These are phyloP conservation scores for Brasenia schreberi DNA, from an alignment of 164 flowering plant species.

Conservation along the genomic window DNA sequence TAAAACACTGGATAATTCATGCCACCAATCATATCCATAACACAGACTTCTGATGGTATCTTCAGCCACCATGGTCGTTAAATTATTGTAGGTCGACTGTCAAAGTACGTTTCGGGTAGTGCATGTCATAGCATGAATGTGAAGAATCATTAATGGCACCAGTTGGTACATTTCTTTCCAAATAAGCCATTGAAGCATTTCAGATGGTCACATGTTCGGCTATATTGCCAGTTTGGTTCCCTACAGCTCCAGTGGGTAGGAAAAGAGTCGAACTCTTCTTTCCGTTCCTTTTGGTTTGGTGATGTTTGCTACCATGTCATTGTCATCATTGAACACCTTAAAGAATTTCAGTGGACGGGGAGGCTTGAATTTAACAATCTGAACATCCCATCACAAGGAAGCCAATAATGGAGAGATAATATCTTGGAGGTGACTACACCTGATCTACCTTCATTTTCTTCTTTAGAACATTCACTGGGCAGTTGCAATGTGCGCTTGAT, in stretches of 20 bases:
- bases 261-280: constrained; percentile 37
- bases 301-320: constrained; percentile 52
- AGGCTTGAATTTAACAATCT: constrained; percentile 75
- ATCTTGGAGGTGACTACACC: constrained; percentile 39
- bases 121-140: background rate
- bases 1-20: no score
- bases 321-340: constrained; percentile 82
- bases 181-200: no score
- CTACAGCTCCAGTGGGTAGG: constrained; percentile 91
- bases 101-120: background rate
- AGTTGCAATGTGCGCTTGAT: constrained; percentile 65
- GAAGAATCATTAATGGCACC: background rate
- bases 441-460: constrained; percentile 55
- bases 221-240: constrained; percentile 77
- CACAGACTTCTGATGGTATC: no score
- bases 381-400: constrained; percentile 87
- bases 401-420: constrained; percentile 60
- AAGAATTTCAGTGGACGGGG: constrained; percentile 61
- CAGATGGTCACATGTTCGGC: constrained; percentile 14
- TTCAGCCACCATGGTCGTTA: no score
- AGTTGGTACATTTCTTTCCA: no score
- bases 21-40: no score
- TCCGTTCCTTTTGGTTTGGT: constrained; percentile 29
- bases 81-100: background rate
- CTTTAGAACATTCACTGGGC: constrained; percentile 66